A percentile compares a stretch with the other conserved stretches of the same genome.
Conservation (phyloP, 2,329 filamentous ascomycete species). For the Fusarium odoratissimum region DNA sequence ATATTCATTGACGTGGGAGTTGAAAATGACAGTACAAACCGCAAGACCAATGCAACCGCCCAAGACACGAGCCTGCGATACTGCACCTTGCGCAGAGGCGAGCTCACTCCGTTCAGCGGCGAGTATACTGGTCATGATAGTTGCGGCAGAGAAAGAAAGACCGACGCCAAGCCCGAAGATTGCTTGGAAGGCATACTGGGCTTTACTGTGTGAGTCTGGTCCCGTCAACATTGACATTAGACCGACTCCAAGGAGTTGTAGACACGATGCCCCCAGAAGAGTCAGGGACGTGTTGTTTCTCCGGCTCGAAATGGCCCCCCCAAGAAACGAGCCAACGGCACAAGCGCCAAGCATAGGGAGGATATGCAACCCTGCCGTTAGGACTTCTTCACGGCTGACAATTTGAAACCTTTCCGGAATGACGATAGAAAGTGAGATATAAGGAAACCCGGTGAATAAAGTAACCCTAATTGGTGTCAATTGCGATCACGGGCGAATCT, state of each 20-base stretch:
- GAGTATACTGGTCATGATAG: conserved; percentile 68
- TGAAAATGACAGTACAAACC: conserved; percentile 69
- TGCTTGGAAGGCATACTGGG: conserved; percentile 66
- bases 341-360: conserved; percentile 69
- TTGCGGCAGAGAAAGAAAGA: conserved; percentile 66
- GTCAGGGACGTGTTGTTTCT: conserved; percentile 66
- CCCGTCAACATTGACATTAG: conserved; percentile 59
- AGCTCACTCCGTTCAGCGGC: conserved; percentile 60
- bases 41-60: conserved; percentile 70
- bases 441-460: conserved; percentile 67
- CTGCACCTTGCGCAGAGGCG: conserved; percentile 68
- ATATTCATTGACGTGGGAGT: conserved; percentile 55
- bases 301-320: conserved; percentile 64
- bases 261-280: conserved; percentile 59
- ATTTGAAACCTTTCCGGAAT: conserved; percentile 72
- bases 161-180: conserved; percentile 70
- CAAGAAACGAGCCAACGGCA: conserved; percentile 66
- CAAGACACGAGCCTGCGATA: conserved; percentile 69
- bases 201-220: conserved; percentile 49
- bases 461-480: conserved; percentile 59
- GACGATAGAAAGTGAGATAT: conserved; percentile 67
- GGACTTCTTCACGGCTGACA: conserved; percentile 63
- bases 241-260: conserved; percentile 65
- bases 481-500: not conserved
- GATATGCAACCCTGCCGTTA: conserved; percentile 67